phyloP scores from a whole-genome alignment of 495 filamentous ascomycete genomes.

The Pyrenula massariospora region DNA sequence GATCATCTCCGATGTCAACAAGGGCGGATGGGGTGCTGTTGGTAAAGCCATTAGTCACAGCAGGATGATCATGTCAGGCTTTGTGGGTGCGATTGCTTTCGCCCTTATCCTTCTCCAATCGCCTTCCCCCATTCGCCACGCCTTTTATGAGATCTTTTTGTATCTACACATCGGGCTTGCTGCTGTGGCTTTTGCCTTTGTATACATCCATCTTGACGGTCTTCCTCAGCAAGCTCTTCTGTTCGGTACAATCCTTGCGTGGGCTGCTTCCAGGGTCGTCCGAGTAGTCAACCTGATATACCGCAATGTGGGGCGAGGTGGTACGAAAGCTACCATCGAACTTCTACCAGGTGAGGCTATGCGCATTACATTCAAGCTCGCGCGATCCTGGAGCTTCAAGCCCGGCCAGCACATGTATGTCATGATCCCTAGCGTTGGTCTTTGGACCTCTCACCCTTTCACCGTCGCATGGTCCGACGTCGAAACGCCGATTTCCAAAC shows the following conservation, averaged over 20 bases:
- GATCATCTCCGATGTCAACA: slow-evolving; percentile 55
- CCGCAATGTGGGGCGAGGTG: slow-evolving; percentile 52
- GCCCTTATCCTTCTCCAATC: slow-evolving; percentile 48
- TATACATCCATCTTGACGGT: slow-evolving; percentile 63
- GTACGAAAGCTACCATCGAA: slow-evolving; percentile 63
- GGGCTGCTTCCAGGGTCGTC: slow-evolving; percentile 61
- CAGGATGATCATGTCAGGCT: slow-evolving; percentile 45
- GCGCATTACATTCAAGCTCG: slow-evolving; percentile 70
- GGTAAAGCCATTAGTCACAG: slow-evolving; percentile 29
- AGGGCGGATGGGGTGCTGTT: slow-evolving; percentile 52
- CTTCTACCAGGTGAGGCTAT: slow-evolving; percentile 71
- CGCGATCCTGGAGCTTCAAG: slow-evolving; percentile 61
- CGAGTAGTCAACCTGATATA: slow-evolving; percentile 60
- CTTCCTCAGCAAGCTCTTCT: slow-evolving; percentile 56
- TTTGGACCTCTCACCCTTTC: slow-evolving; percentile 88
- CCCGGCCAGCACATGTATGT: slow-evolving; percentile 87
- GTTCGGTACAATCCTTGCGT: slow-evolving; percentile 55
- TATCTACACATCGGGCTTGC: slow-evolving; percentile 67
- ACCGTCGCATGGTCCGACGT: slow-evolving; percentile 75
- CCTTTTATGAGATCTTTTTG: slow-evolving; percentile 93
- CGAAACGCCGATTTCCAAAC: slow-evolving; percentile 9
- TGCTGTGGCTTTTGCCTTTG: slow-evolving; percentile 43
- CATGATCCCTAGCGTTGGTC: slow-evolving; percentile 61
- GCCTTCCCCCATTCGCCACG: slow-evolving; percentile 69
- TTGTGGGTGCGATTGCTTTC: slow-evolving; percentile 41